Percentiles rank a stretch among this genome's conserved stretches.
Evolutionary conservation across 31 red algal species (phyloP).

Genomic region (Porphyra umbilicalis): DNA sequence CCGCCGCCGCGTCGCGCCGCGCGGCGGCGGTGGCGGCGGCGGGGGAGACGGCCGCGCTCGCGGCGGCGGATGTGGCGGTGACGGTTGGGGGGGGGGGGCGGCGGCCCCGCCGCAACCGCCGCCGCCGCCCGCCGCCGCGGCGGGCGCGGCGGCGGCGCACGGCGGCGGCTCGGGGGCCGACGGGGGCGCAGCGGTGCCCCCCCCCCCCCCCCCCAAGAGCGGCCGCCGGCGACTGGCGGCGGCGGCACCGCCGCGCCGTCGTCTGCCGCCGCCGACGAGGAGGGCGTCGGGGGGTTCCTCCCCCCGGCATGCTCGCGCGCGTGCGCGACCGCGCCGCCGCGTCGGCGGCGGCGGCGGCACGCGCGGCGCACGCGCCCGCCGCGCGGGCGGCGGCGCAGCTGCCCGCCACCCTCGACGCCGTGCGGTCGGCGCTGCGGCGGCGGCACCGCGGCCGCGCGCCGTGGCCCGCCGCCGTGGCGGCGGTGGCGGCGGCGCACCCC

Average conservation of each 20-base stretch:
- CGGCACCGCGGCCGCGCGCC: background rate
- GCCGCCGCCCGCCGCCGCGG: background rate
- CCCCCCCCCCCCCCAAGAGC: background rate
- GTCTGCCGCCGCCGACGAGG: background rate
- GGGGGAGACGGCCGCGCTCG: background rate
- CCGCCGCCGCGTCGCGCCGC: background rate
- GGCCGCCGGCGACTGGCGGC: too few relatives aligned
- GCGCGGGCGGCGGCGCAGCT: background rate
- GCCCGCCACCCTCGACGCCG: background rate
- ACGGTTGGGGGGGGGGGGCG: background rate
- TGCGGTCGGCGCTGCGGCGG: background rate
- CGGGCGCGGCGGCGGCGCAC: background rate
- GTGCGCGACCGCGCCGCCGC: background rate
- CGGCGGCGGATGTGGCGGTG: background rate
- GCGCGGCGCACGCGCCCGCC: background rate
- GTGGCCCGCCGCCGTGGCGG: background rate
- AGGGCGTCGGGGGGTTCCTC: background rate
- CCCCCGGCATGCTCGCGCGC: background rate
- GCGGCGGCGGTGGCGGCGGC: background rate
- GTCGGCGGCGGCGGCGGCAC: background rate
- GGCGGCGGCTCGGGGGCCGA: background rate
- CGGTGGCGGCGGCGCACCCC: background rate
- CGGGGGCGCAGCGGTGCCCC: background rate
- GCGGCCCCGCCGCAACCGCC: too few relatives aligned
- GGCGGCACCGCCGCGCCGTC: background rate